A percentile compares a stretch with the other conserved stretches of the same genome.
These are phyloP conservation scores for Solanum tacnaense DNA, from an alignment of 257 asterid genomes.

Conservation along the genomic window DNA sequence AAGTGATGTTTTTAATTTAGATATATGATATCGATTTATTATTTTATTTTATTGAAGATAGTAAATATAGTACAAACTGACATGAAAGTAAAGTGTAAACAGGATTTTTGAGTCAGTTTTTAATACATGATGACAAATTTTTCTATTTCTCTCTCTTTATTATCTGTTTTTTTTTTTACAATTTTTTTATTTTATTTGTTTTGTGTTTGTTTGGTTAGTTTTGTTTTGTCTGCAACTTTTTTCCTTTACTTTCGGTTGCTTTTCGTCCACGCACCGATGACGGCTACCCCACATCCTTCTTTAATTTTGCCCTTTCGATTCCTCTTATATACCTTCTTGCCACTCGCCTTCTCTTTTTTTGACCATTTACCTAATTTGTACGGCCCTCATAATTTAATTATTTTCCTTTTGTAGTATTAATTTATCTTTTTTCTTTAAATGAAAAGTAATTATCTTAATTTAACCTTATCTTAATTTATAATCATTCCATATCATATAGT, in stretches of 20 bases:
- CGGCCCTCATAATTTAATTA: neutral
- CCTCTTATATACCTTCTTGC: neutral
- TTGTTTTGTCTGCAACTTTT: constrained; percentile 15
- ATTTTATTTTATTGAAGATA: neutral
- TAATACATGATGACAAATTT: neutral
- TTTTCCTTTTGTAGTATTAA: neutral
- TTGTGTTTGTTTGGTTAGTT: neutral
- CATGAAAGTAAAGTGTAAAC: neutral
- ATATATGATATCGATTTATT: neutral
- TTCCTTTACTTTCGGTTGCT: constrained; percentile 7
- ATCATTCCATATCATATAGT: neutral
- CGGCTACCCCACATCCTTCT: neutral
- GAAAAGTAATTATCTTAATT: neutral
- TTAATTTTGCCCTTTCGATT: neutral
- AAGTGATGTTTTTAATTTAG: too few relatives aligned
- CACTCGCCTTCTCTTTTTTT: neutral
- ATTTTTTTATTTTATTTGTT: neutral
- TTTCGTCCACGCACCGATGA: constrained; percentile 12
- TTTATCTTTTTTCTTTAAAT: neutral
- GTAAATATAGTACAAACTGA: neutral
- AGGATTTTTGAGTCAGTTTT: neutral
- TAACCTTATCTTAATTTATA: neutral
- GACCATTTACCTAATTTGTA: neutral
- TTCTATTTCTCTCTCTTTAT: neutral
- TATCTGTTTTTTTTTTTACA: neutral